phyloP scores from a whole-genome alignment of 768 basidiomycete genomes.

The Phaeotremella skinneri region DNA sequence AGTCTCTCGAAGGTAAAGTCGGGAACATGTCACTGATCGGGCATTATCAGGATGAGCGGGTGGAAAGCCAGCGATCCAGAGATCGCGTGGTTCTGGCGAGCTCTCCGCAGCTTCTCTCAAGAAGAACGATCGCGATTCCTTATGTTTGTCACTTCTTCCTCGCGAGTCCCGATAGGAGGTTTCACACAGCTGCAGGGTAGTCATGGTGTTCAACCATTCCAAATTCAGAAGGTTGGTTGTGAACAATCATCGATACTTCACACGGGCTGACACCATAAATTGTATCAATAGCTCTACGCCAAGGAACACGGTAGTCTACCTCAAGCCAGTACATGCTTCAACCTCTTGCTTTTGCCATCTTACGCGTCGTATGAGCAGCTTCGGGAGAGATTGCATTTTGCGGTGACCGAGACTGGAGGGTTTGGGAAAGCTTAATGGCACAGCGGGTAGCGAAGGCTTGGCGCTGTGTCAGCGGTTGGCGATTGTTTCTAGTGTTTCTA shows the following conservation, averaged over 20 bases:
- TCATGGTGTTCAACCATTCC: slow-evolving; percentile 82
- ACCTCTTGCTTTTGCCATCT: slow-evolving; percentile 63
- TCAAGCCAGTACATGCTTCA: slow-evolving; percentile 49
- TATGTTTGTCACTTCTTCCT: slow-evolving; percentile 89
- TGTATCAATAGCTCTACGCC: slow-evolving; percentile 28
- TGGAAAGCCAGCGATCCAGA: slow-evolving; percentile 68
- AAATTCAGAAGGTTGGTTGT: slow-evolving; percentile 90
- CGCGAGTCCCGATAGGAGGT: slow-evolving; percentile 88
- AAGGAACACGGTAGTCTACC: slow-evolving; percentile 32
- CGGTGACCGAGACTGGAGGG: slow-evolving; percentile 94
- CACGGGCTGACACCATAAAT: no score
- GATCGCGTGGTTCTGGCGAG: slow-evolving; percentile 99
- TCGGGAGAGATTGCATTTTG: slow-evolving; percentile 79
- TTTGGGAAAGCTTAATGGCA: slow-evolving; percentile 77
- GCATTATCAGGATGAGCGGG: slow-evolving; percentile 38
- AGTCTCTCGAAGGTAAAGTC: slow-evolving; percentile 76
- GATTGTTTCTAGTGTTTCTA: no score
- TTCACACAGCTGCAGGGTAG: slow-evolving; percentile 81
- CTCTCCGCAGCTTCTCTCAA: slow-evolving; percentile 92
- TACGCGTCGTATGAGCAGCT: slow-evolving; percentile 97
- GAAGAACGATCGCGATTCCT: slow-evolving; percentile 95
- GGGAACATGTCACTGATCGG: slow-evolving; percentile 64
- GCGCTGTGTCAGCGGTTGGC: no score
- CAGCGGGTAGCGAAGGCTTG: no score
- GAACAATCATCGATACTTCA: no score